A percentile compares a stretch with the other conserved stretches of the same genome.
These are phyloP conservation scores for Penicillium lagena DNA, from an alignment of 495 filamentous ascomycete genomes.

Conservation along the genomic window DNA sequence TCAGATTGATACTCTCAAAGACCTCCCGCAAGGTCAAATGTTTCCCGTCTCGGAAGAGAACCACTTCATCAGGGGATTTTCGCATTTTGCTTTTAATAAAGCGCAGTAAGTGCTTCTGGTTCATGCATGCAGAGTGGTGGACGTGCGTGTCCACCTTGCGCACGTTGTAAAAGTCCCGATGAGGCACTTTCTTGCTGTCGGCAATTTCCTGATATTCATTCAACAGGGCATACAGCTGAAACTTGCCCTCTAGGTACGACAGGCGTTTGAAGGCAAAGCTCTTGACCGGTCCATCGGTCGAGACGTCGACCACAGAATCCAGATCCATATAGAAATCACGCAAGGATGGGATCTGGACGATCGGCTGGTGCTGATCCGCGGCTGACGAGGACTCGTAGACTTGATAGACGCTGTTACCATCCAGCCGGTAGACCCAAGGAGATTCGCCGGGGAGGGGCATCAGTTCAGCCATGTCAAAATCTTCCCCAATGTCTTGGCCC, in stretches of 20 bases:
- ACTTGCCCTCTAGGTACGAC: conserved; percentile 93
- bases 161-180: conserved; percentile 98
- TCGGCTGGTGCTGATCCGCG: conserved; percentile 54
- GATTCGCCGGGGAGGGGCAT: conserved; percentile 61
- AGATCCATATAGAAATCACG: conserved; percentile 93
- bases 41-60: conserved; percentile 88
- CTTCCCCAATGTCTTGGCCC: conserved; percentile 84
- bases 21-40: conserved; percentile 87
- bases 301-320: conserved; percentile 75
- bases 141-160: conserved; percentile 98
- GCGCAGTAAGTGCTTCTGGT: conserved; percentile 94
- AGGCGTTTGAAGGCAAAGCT: conserved; percentile 92
- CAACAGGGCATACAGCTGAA: conserved; percentile 83
- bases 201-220: conserved; percentile 98
- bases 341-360: conserved; percentile 77
- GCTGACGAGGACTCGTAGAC: conserved; percentile 64
- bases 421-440: conserved; percentile 65
- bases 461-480: conserved; percentile 77
- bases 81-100: conserved; percentile 99
- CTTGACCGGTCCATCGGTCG: conserved; percentile 92
- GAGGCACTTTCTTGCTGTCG: conserved; percentile 94
- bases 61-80: conserved; percentile 89
- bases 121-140: conserved; percentile 99
- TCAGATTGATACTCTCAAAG: conserved; percentile 94
- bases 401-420: conserved; percentile 83